These are phyloP conservation scores for Naematelia encephala DNA, from an alignment of 768 basidiomycete species.

Conservation along the genomic window DNA sequence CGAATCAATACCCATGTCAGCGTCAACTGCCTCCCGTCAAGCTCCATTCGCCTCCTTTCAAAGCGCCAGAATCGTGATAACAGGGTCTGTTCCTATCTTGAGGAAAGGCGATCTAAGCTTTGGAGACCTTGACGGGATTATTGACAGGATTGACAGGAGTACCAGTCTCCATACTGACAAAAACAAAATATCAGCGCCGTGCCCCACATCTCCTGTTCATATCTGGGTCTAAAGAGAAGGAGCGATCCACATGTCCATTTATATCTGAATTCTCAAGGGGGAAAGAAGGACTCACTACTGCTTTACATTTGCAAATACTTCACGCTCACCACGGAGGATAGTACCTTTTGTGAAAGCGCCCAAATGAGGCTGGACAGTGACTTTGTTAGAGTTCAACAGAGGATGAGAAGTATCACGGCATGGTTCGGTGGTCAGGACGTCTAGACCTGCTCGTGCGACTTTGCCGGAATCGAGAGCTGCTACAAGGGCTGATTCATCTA, in stretches of 20 bases:
- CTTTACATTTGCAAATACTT: slow-evolving; percentile 17
- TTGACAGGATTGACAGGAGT: slow-evolving; percentile 12
- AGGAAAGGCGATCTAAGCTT: background rate
- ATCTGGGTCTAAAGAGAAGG: no score
- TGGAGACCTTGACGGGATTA: slow-evolving; percentile 8
- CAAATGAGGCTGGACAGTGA: slow-evolving; percentile 16
- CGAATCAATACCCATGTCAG: no score
- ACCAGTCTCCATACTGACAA: slow-evolving; percentile 14
- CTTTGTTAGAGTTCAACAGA: slow-evolving; percentile 1
- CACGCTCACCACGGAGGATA: slow-evolving; percentile 10
- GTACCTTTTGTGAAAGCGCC: slow-evolving; percentile 19
- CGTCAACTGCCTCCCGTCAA: no score
- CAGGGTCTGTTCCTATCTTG: background rate
- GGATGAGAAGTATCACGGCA: slow-evolving; percentile 1
- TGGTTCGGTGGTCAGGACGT: slow-evolving; percentile 73
- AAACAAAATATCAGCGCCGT: background rate
- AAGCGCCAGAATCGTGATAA: background rate
- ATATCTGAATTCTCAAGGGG: no score
- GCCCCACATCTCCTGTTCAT: background rate
- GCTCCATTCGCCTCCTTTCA: background rate
- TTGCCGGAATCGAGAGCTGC: slow-evolving; percentile 17
- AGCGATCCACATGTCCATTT: no score
- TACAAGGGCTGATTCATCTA: slow-evolving; percentile 11
- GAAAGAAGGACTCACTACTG: slow-evolving; percentile 13
- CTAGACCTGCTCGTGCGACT: slow-evolving; percentile 61